phyloP scores from a whole-genome alignment of 352 stramenopile species.

The Phytopythium kandeliae region DNA sequence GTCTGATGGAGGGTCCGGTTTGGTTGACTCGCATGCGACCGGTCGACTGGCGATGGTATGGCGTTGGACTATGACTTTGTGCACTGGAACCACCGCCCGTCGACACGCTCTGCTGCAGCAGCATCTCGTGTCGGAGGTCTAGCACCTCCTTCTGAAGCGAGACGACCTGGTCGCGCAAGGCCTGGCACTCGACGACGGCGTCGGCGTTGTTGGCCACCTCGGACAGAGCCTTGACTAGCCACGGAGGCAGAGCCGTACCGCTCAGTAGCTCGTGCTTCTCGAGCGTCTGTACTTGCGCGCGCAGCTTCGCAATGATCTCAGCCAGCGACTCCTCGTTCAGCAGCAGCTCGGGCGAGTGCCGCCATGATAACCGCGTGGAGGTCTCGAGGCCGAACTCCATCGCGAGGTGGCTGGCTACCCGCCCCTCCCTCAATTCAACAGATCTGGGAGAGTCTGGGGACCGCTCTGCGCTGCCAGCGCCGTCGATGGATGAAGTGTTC shows the following conservation, averaged over 20 bases:
- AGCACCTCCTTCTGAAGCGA: slow-evolving; percentile 77
- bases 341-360: slow-evolving; percentile 59
- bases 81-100: not conserved
- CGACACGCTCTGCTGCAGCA: slow-evolving; percentile 51
- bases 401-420: not conserved
- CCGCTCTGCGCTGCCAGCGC: too few species aligned
- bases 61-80: slow-evolving; percentile 40
- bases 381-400: slow-evolving; percentile 34
- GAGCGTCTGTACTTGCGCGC: slow-evolving; percentile 50
- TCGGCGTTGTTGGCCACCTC: slow-evolving; percentile 82
- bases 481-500: too few species aligned
- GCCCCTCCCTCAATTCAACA: too few species aligned
- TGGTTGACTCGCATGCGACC: slow-evolving; percentile 15
- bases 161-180: slow-evolving; percentile 63
- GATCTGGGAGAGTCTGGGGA: too few species aligned
- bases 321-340: slow-evolving; percentile 78
- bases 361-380: slow-evolving; percentile 51
- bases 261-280: slow-evolving; percentile 78
- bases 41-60: slow-evolving; percentile 50
- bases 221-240: slow-evolving; percentile 65
- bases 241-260: slow-evolving; percentile 53
- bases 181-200: slow-evolving; percentile 72
- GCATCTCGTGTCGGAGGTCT: slow-evolving; percentile 70
- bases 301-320: slow-evolving; percentile 68
- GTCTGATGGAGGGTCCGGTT: slow-evolving; percentile 7